Evolutionary conservation across 768 basidiomycete species (phyloP).

Genomic region (Termitomyces heimii): DNA sequence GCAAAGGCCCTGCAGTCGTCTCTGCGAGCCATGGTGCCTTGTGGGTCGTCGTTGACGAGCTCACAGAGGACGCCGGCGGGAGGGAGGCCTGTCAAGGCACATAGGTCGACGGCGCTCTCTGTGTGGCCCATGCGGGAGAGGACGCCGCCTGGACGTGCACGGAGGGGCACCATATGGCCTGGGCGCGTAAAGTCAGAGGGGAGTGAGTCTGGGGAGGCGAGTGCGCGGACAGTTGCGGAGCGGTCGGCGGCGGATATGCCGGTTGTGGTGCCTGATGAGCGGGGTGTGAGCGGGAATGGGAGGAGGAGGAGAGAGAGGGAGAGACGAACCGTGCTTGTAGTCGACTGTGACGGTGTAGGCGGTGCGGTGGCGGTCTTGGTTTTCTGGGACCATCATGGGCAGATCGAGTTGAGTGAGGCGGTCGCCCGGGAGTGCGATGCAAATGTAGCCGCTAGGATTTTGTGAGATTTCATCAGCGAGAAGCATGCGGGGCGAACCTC

Average conservation of each 20-base stretch:
- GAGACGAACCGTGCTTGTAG: slow-evolving; percentile 70
- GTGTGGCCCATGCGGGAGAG: slow-evolving; percentile 91
- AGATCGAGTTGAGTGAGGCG: slow-evolving; percentile 76
- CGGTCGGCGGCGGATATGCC: slow-evolving; percentile 98
- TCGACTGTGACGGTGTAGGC: slow-evolving; percentile 97
- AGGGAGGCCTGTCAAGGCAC: slow-evolving; percentile 60
- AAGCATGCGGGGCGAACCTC: slow-evolving; percentile 48
- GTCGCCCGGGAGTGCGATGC: slow-evolving; percentile 73
- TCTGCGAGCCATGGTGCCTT: slow-evolving; percentile 89
- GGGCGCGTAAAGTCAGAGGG: slow-evolving; percentile 83
- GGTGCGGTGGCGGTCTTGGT: slow-evolving; percentile 87
- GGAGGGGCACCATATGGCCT: slow-evolving; percentile 92
- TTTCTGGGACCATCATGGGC: slow-evolving; percentile 90
- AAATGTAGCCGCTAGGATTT: slow-evolving; percentile 79
- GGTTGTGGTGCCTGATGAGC: slow-evolving; percentile 71
- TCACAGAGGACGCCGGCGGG: slow-evolving; percentile 89
- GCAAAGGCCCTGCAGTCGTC: slow-evolving; percentile 94
- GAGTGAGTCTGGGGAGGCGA: slow-evolving; percentile 53
- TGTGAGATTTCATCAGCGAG: not conserved
- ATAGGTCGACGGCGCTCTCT: slow-evolving; percentile 85
- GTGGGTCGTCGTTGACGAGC: slow-evolving; percentile 85
- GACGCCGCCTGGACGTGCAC: slow-evolving; percentile 82
- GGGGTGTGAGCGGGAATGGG: slow-evolving; percentile 1
- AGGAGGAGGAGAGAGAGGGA: slow-evolving; percentile 9
- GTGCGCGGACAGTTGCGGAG: slow-evolving; percentile 76